A percentile compares a stretch with the other conserved stretches of the same genome.
phyloP scores from a whole-genome alignment of 768 basidiomycete genomes.

The Myochromella boudieri region DNA sequence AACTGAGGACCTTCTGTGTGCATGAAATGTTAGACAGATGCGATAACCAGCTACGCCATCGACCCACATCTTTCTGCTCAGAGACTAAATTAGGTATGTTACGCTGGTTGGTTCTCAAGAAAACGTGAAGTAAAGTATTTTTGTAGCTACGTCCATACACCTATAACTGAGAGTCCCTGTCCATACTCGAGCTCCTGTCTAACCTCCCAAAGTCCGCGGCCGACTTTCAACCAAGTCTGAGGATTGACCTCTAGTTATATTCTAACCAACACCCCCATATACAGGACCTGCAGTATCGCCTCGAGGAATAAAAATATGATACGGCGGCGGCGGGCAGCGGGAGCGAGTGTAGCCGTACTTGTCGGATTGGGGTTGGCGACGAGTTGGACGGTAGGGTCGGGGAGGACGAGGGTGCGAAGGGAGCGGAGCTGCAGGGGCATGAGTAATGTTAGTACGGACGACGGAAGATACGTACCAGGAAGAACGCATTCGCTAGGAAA shows the following conservation, averaged over 20 bases:
- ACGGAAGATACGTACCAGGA: conserved; percentile 5
- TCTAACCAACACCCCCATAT: conserved; percentile 82
- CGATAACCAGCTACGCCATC: conserved; percentile 85
- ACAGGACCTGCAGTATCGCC: conserved; percentile 77
- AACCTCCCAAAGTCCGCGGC: too few species aligned
- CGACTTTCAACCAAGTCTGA: too few species aligned
- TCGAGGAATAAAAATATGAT: conserved; percentile 90
- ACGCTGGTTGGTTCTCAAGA: too few species aligned
- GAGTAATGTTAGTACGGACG: background rate
- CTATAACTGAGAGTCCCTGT: too few species aligned
- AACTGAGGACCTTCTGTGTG: too few species aligned
- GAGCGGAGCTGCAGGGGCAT: conserved; percentile 11
- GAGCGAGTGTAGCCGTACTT: conserved; percentile 63
- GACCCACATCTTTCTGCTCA: too few species aligned
- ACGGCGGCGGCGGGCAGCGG: conserved; percentile 77
- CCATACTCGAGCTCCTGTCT: too few species aligned
- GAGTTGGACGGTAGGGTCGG: conserved; percentile 67
- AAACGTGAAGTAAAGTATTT: too few species aligned
- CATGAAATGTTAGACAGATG: conserved; percentile 85
- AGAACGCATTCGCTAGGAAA: conserved; percentile 84
- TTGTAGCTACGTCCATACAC: too few species aligned
- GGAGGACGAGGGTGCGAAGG: conserved; percentile 51
- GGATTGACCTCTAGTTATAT: conserved; percentile 23
- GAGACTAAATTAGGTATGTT: too few species aligned
- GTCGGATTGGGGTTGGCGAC: conserved; percentile 36